Base-by-base conservation (phyloP, 331 rosid genomes). In the Malus hybrid region DNA sequence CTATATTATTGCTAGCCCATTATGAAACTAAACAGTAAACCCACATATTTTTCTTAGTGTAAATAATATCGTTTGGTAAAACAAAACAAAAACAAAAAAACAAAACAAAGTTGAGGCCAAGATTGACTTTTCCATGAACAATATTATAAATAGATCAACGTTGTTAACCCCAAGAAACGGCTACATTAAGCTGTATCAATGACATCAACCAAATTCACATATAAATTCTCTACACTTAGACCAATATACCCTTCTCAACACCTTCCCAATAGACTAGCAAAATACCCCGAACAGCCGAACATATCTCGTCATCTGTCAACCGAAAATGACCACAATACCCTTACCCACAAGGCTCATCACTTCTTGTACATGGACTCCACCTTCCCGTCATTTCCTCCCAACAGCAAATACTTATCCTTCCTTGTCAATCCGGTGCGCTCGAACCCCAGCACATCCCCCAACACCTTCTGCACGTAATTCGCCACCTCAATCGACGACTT, bases 311-410 rank as follows among this genome's bases (percentile, higher is more conserved):
- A 39, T 39, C 46, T 39, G 46, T 39, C 46, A 39, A 7, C 16
- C 20, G 2, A 20, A 13, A 56, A 52, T 65, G 48, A 36, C 29
- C 61, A 33, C 7, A 65, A 65, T 42, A 52, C 27, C 78, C 52
- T 42, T 19, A 28, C 27, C 28, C 6, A 16, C 3, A n/a, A 10
- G 24, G 3, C 2, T 76, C 57, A 62, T 76, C 57, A 62, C 84
- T 87, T 87, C 83, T 82, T 87, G 65, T 73, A 63, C 84, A 87
- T 80, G 6, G 89, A 85, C 60, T 89, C 98, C 73, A 90, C 98
- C 87, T 85, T 93, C 48, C 98, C 98, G 77, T 93, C 98, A 55
- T 93, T 91, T 65, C 96, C 96, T 20, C 98, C 98, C 11, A 93
- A 86, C 89, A 93, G 63, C 89, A 91, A 2, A 42, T 91, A 93